phyloP scores from a whole-genome alignment of 371 early-diverging fungal species.

The Massospora cicadina region DNA sequence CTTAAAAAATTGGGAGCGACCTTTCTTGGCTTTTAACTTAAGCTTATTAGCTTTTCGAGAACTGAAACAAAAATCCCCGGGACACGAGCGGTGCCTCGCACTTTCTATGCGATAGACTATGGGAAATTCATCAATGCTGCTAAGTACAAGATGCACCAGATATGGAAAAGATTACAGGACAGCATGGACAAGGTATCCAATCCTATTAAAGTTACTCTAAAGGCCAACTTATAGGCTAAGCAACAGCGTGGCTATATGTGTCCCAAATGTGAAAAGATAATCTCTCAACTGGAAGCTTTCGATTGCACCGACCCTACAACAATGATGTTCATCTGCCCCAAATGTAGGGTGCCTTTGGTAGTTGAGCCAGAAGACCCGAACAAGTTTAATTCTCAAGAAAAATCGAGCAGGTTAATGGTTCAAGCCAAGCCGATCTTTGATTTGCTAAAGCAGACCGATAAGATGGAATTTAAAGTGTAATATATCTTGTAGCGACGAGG shows the following conservation, averaged over 20 bases:
- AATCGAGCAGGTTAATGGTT: constrained; percentile 38
- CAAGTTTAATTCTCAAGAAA: constrained; percentile 15
- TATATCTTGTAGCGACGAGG: neutral
- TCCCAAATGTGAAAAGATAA: constrained; percentile 32
- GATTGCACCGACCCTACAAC: constrained; percentile 24
- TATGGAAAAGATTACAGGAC: constrained; percentile 48
- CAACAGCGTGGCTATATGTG: constrained; percentile 41
- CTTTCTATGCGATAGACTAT: constrained; percentile 80
- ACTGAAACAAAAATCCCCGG: constrained; percentile 45
- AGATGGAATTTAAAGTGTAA: constrained; percentile 44
- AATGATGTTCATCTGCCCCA: constrained; percentile 36
- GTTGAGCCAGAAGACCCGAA: constrained; percentile 44
- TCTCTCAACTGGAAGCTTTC: constrained; percentile 30
- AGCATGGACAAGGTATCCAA: constrained; percentile 40
- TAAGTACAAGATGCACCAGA: constrained; percentile 77
- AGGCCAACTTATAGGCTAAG: constrained; percentile 6
- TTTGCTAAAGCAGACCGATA: constrained; percentile 65
- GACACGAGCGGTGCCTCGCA: constrained; percentile 38
- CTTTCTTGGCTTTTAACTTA: constrained; percentile 5
- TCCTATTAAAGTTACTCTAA: neutral
- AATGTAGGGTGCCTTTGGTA: constrained; percentile 32
- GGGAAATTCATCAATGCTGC: constrained; percentile 81
- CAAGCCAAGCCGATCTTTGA: constrained; percentile 66
- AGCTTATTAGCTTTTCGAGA: constrained; percentile 25
- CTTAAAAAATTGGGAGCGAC: constrained; percentile 4